These are phyloP conservation scores for Rhododendron mucronatum DNA, from an alignment of 148 eudicot species.

Conservation along the genomic window DNA sequence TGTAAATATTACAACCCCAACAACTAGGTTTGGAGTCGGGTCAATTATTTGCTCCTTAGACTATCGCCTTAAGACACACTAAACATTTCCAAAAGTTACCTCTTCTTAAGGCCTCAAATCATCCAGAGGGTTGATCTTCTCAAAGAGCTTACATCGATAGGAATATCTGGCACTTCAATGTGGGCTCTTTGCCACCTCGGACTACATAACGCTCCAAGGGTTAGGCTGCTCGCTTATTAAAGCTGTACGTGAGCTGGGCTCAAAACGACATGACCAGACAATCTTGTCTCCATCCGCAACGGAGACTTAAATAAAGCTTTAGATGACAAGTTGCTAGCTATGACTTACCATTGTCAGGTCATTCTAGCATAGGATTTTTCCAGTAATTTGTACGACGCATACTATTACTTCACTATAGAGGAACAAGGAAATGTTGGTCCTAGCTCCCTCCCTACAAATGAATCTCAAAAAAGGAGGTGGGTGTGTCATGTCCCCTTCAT, in stretches of 20 bases:
- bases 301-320: background rate
- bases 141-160: background rate
- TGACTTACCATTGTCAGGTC: background rate
- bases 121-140: background rate
- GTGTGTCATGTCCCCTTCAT: slow-evolving; percentile 22
- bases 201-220: background rate
- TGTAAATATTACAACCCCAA: background rate
- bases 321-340: background rate
- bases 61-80: background rate
- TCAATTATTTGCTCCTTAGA: background rate
- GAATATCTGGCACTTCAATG: background rate
- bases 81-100: background rate
- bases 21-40: background rate
- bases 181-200: background rate
- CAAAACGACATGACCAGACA: background rate
- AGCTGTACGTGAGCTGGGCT: background rate
- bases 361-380: background rate
- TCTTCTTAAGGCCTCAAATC: background rate
- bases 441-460: background rate
- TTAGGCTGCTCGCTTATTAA: background rate
- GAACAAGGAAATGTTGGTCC: slow-evolving; percentile 7
- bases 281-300: background rate
- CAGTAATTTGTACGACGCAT: background rate
- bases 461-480: slow-evolving; percentile 12
- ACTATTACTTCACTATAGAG: background rate